Percentiles rank a stretch among this genome's conserved stretches.
These are phyloP conservation scores for Hypoxylon sp. DNA, from an alignment of 2,329 filamentous ascomycete genomes.

Conservation along the genomic window DNA sequence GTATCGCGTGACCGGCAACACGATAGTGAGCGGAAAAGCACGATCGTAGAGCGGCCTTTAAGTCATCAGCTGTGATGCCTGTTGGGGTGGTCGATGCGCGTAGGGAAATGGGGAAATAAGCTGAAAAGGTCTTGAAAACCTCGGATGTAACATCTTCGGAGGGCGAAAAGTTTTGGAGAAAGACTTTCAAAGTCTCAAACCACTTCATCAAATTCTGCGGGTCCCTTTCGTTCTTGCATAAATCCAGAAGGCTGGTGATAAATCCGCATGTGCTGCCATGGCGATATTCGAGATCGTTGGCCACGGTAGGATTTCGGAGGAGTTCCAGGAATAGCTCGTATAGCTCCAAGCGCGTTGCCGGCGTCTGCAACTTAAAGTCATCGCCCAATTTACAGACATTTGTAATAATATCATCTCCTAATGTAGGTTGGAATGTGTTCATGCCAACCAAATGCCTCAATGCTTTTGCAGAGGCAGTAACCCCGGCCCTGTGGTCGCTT, in stretches of 20 bases:
- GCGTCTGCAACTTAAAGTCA: constrained; percentile 63
- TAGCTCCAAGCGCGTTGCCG: constrained; percentile 60
- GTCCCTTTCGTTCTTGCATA: constrained; percentile 65
- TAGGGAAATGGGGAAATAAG: constrained; percentile 68
- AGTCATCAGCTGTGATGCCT: constrained; percentile 63
- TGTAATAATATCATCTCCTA: constrained; percentile 58
- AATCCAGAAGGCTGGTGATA: constrained; percentile 57
- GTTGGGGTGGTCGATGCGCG: constrained; percentile 58
- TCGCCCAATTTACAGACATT: constrained; percentile 61
- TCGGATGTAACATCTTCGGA: constrained; percentile 57
- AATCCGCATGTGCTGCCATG: constrained; percentile 57
- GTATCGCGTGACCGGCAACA: constrained; percentile 57
- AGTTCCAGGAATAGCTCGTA: constrained; percentile 59
- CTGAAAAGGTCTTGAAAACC: constrained; percentile 64
- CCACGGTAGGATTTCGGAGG: constrained; percentile 53
- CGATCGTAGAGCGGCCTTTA: constrained; percentile 61
- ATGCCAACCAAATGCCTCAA: constrained; percentile 59
- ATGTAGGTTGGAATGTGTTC: constrained; percentile 59
- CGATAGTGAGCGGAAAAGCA: constrained; percentile 63
- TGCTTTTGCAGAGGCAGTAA: constrained; percentile 62
- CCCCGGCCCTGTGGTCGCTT: constrained; percentile 67
- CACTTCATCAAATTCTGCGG: constrained; percentile 65
- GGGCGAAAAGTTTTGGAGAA: constrained; percentile 56
- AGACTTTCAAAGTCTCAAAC: constrained; percentile 60
- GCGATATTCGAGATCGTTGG: constrained; percentile 54